Evolutionary conservation across 2,329 filamentous ascomycete species (phyloP).

Genomic region (Boeremia lycopersici): DNA sequence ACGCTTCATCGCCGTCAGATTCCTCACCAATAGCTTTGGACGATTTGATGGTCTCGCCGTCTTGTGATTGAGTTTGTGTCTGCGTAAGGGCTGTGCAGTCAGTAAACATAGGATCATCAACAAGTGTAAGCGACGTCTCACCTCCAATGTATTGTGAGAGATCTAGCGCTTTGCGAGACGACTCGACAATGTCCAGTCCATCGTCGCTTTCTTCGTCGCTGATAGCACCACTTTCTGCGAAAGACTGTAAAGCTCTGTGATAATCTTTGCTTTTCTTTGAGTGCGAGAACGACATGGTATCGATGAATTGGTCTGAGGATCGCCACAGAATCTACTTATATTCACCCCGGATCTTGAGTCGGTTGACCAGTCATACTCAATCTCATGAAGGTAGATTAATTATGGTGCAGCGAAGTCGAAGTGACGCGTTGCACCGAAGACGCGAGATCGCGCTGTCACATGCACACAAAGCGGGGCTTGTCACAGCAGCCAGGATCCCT

Average conservation of each 20-base stretch:
- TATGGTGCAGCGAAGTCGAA: background rate
- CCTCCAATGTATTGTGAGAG: conserved; percentile 44
- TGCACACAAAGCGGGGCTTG: conserved; percentile 21
- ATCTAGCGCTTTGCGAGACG: conserved; percentile 40
- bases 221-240: conserved; percentile 34
- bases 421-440: conserved; percentile 15
- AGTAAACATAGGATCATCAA: background rate
- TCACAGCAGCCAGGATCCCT: conserved; percentile 13
- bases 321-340: background rate
- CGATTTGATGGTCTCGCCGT: background rate
- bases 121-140: background rate
- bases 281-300: conserved; percentile 25
- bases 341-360: background rate
- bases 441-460: conserved; percentile 35
- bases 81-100: conserved; percentile 34
- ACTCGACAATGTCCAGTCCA: conserved; percentile 51
- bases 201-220: conserved; percentile 46
- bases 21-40: background rate
- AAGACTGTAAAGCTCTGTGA: conserved; percentile 26
- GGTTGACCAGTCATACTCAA: background rate
- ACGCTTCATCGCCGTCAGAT: conserved; percentile 19
- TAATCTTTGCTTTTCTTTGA: conserved; percentile 20
- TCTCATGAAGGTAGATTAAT: background rate
- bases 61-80: conserved; percentile 32
- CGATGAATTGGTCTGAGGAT: background rate